A percentile compares a stretch with the other conserved stretches of the same genome.
Conservation (phyloP, 2,329 filamentous ascomycete genomes). For the Arthroderma uncinatum region DNA sequence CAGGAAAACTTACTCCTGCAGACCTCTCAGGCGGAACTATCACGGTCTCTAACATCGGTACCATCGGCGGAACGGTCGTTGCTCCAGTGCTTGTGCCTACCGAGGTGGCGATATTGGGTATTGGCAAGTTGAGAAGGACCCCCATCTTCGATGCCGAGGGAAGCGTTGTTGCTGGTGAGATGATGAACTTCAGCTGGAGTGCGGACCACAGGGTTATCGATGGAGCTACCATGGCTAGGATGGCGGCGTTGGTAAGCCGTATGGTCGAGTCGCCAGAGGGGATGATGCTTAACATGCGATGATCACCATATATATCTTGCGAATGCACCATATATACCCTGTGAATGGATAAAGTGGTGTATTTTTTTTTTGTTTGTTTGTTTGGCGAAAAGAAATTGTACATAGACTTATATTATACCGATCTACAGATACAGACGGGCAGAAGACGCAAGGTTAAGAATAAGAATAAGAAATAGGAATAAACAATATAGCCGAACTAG, state of each 20-base stretch:
- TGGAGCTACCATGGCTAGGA: constrained; percentile 85
- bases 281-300: constrained; percentile 56
- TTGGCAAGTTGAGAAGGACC: constrained; percentile 68
- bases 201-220: constrained; percentile 91
- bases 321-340: background rate
- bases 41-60: constrained; percentile 93
- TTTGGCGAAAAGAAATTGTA: constrained; percentile 6
- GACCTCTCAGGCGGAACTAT: constrained; percentile 84
- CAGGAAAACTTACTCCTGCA: constrained; percentile 60
- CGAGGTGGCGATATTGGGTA: constrained; percentile 82
- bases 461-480: constrained; percentile 2
- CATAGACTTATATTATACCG: constrained; percentile 4
- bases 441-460: background rate
- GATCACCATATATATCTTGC: background rate
- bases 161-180: constrained; percentile 61
- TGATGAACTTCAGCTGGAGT: constrained; percentile 91
- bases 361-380: background rate
- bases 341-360: background rate
- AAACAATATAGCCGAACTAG: constrained; percentile 1
- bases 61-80: constrained; percentile 83
- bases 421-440: constrained; percentile 1
- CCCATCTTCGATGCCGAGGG: constrained; percentile 58
- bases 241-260: constrained; percentile 66
- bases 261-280: constrained; percentile 74
- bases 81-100: constrained; percentile 81